Evolutionary conservation across 169 alveolate genomes (phyloP).

Genomic region (Plasmodium cynomolgi): DNA sequence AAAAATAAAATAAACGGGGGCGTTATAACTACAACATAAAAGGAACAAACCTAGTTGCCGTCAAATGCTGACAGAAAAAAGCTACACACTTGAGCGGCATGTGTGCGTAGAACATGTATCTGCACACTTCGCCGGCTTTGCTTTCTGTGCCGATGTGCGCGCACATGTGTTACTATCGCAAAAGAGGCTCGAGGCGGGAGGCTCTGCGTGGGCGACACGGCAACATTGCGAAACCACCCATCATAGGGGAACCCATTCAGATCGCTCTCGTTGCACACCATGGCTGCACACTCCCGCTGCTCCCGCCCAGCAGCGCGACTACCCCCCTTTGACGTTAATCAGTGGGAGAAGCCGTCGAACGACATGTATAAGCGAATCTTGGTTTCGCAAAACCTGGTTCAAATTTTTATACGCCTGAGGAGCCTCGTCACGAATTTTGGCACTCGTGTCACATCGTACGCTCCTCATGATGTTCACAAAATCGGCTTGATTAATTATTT

Average conservation of each 20-base stretch:
- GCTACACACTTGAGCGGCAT: neutral
- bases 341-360: slow-evolving; percentile 76
- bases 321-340: slow-evolving; percentile 80
- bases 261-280: neutral
- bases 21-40: neutral
- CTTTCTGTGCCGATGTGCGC: neutral
- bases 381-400: slow-evolving; percentile 64
- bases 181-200: neutral
- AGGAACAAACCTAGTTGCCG: neutral
- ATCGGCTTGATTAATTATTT: slow-evolving; percentile 77
- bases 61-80: slow-evolving; percentile 9
- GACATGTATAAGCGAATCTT: slow-evolving; percentile 75
- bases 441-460: slow-evolving; percentile 60
- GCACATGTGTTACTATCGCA: neutral
- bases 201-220: too few relatives aligned
- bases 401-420: slow-evolving; percentile 84
- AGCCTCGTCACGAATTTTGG: slow-evolving; percentile 81
- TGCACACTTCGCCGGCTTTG: neutral
- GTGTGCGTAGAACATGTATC: neutral
- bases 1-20: neutral
- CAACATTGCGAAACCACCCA: neutral
- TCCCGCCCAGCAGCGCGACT: neutral
- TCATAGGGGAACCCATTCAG: neutral
- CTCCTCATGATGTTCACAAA: slow-evolving; percentile 77
- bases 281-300: neutral